Evolutionary conservation across 768 basidiomycete genomes (phyloP), one percentile per base, ranked within the genome.

Genomic region (Russula virescens): DNA sequence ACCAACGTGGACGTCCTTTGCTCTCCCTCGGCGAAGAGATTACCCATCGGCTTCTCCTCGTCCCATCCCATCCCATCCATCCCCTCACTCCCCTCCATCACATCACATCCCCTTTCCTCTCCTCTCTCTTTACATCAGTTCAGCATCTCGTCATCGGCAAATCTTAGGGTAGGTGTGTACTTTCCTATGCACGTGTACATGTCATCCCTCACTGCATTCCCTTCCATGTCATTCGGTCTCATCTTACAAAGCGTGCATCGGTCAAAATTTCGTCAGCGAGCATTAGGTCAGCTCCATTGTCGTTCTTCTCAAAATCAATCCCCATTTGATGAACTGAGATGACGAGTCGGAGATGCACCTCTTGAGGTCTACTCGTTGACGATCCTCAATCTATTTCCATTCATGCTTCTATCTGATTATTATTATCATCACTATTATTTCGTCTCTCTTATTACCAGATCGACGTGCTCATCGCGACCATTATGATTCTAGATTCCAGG

Each of bases 351-450:
- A 93, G 58, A 75, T 72, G 70, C 72, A 73, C 68, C 65, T 71
- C 63, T 68, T 77, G 78, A 81, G 75, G 70, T 52, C 16, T 68
- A 66, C 68, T 67, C 78, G 64, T 71, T 87, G 90, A 91, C 83
- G 89, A 91, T 69, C 77, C 63, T 73, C 72, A 74, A 76, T 70
- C 79, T 11, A 77, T 88, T 52, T 88, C 91, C 90, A 93, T 94
- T 94, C 91, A 94, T 93, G 91, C 90, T 79, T 8, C 87, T 79
- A 2, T 77, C 91, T 93, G 91, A 92, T 38, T 38, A 2, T 38
- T 38, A 38, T 38, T 38, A 5, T 35, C 34, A 35, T 35, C 46
- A 13, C 42, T 28, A 23, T 71, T 58, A 70, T 31, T 60, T 62
- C 64, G 66, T 61, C 51, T 34, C 16, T 52, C 60, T 65, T 48